Evolutionary conservation across 1,284 basidiomycete genomes (phyloP), one percentile per base, ranked within the genome.

Genomic region (Leccinum glutinopallens): DNA sequence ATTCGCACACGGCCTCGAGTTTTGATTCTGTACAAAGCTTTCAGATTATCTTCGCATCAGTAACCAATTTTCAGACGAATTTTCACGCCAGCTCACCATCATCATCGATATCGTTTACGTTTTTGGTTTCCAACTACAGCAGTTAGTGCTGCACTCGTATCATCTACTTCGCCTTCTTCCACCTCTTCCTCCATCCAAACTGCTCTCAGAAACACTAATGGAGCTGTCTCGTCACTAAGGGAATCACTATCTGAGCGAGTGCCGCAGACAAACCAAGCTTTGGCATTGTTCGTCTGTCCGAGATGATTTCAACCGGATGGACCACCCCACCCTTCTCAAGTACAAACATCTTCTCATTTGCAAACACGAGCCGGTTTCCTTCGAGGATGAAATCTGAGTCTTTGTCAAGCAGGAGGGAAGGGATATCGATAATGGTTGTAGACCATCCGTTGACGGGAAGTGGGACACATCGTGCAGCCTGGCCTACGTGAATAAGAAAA

Each of bases 361-460:
- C 84, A 71, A 97, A 97, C 2, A 87, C 83, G 4, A 90, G 79
- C 10, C 82, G 83, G 4, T 90, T 88, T 4, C 92, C 92, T 75
- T 97, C 94, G 2, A 99, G 80, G 7, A 81, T 80, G 4, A 96
- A 69, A 56, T 84, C 80, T 37, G 80, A 79, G 7, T 76, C 68
- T 66, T 79, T 79, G 57, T 88, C 83, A 22, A 81, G 79, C 2
- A 79, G 71, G 32, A 81, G 73, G 32, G 80, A 76, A 10, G 81
- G 74, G 63, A 91, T 77, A 67, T 88, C 87, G 66, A 88, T 92
- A 33, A 89, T 83, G 35, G 90, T 84, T 10, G 82, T 72, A 65
- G 88, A 85, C 97, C 97, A 99, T 17, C 88, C 93, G 73, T 95
- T 98, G 22, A 94, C 83, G 1, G 93, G 87, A 1, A 93, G 82